A percentile compares a stretch with the other conserved stretches of the same genome.
These are phyloP conservation scores for Stagonosporopsis rhizophila DNA, from an alignment of 2,329 filamentous ascomycete species.

Conservation along the genomic window DNA sequence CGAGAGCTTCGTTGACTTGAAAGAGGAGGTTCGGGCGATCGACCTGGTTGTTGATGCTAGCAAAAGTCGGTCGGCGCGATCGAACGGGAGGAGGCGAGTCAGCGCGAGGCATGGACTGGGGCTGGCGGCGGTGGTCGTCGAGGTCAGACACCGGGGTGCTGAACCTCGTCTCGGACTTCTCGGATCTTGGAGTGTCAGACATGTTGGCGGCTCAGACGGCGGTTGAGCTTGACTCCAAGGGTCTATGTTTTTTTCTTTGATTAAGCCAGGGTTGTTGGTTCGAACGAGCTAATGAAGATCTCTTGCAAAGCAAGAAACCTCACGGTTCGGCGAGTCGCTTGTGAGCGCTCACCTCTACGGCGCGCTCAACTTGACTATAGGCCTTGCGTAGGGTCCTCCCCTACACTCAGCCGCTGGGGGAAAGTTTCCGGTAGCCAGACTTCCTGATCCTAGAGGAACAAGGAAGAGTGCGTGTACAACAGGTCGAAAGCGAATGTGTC, in stretches of 20 bases:
- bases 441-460: constrained; percentile 34
- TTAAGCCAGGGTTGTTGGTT: constrained; percentile 37
- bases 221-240: constrained; percentile 30
- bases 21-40: constrained; percentile 54
- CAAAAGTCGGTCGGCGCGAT: constrained; percentile 73
- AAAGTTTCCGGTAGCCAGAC: constrained; percentile 34
- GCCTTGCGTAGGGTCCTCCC: constrained; percentile 56
- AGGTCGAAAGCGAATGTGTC: constrained; percentile 23
- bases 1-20: constrained; percentile 55
- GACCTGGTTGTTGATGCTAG: constrained; percentile 63
- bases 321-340: constrained; percentile 57
- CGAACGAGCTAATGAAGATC: constrained; percentile 13
- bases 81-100: constrained; percentile 60
- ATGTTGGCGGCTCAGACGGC: constrained; percentile 49
- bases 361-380: constrained; percentile 59
- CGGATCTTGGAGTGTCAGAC: constrained; percentile 70
- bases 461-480: constrained; percentile 30
- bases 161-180: constrained; percentile 69
- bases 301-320: constrained; percentile 43
- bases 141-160: constrained; percentile 79
- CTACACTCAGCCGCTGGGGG: constrained; percentile 53
- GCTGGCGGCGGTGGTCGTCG: constrained; percentile 83
- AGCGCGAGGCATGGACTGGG: constrained; percentile 64
- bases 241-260: constrained; percentile 8
- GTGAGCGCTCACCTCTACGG: constrained; percentile 61